Evolutionary conservation across 768 basidiomycete species (phyloP), one percentile per base, ranked within the genome.

Genomic region (Tricholoma furcatifolium): DNA sequence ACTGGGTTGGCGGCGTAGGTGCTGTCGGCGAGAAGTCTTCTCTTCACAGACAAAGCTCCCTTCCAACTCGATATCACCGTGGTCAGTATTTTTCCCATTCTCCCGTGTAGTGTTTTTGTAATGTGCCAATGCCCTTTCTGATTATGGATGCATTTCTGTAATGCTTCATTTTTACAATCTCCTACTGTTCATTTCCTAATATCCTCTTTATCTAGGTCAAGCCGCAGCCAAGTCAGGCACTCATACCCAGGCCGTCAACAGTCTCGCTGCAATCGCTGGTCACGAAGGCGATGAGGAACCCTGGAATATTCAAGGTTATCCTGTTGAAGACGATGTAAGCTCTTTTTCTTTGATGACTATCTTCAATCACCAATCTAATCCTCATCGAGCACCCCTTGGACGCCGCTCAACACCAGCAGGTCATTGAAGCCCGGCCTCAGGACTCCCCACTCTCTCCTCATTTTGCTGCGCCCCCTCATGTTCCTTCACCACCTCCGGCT

Each of bases 271-370:
- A 50, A 93, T 93, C 68, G 84, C 88, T 47, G 90, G 89, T 38
- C 87, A 90, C 62, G 91, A 93, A 60, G 89, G 86, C 60, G 91
- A 91, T 55, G 91, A 93, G 65, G 91, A 92, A 58, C 87, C 90
- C 51, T 93, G 91, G 91, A 88, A 90, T 66, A 73, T 77, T 39
- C 82, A 83, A 36, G 79, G 76, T 70, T 80, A 65, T 71, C 74
- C 68, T 11, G 74, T 82, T 53, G 85, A 85, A 47, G 88, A 88
- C 30, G 87, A 89, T 70, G 90, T 88, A 56, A 58, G 71, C 63
- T 20, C 17, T 38, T 18, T 34, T 27, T 8, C 38, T 10, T 44
- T 47, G 40, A 21, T 52, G 30, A 20, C 27, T n/a, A 3, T 17
- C 14, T 36, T 7, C 8, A 11, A 20, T 5, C 36, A 12, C 18